phyloP scores from a whole-genome alignment of 768 basidiomycete species.

The Pleurotus ostreatus region DNA sequence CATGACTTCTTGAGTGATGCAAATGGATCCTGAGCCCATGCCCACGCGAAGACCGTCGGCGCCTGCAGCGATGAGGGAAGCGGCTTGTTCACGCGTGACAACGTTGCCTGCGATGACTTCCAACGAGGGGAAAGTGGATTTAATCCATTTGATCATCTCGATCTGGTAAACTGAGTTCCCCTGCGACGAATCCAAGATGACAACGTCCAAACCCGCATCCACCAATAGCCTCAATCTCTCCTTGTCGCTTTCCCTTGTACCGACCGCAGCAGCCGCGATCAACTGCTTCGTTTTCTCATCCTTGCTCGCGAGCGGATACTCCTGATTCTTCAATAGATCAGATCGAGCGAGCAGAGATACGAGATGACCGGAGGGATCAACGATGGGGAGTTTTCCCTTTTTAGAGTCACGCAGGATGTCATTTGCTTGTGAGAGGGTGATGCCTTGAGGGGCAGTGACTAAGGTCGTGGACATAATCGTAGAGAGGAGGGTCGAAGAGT shows the following conservation, averaged over 20 bases:
- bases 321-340: slow-evolving; percentile 96
- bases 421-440: slow-evolving; percentile 91
- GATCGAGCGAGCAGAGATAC: slow-evolving; percentile 90
- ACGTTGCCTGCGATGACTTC: slow-evolving; percentile 98
- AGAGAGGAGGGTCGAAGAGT: slow-evolving; percentile 57
- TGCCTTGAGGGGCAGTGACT: slow-evolving; percentile 82
- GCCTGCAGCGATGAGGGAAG: slow-evolving; percentile 87
- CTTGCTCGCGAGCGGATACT: slow-evolving; percentile 93
- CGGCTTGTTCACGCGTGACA: slow-evolving; percentile 96
- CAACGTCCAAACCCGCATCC: slow-evolving; percentile 93
- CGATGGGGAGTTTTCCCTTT: slow-evolving; percentile 94
- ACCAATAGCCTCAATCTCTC: slow-evolving; percentile 83
- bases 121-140: slow-evolving; percentile 75
- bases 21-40: slow-evolving; percentile 98
- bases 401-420: slow-evolving; percentile 92
- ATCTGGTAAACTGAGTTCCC: slow-evolving; percentile 93
- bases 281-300: slow-evolving; percentile 89
- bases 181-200: slow-evolving; percentile 93
- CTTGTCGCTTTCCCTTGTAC: slow-evolving; percentile 85
- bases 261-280: slow-evolving; percentile 92
- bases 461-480: slow-evolving; percentile 89
- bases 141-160: slow-evolving; percentile 95
- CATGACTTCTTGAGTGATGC: slow-evolving; percentile 99
- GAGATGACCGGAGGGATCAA: slow-evolving; percentile 63
- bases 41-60: slow-evolving; percentile 95